Conservation (phyloP, 2,329 filamentous ascomycete species). For the Aspergillus intermedius region DNA sequence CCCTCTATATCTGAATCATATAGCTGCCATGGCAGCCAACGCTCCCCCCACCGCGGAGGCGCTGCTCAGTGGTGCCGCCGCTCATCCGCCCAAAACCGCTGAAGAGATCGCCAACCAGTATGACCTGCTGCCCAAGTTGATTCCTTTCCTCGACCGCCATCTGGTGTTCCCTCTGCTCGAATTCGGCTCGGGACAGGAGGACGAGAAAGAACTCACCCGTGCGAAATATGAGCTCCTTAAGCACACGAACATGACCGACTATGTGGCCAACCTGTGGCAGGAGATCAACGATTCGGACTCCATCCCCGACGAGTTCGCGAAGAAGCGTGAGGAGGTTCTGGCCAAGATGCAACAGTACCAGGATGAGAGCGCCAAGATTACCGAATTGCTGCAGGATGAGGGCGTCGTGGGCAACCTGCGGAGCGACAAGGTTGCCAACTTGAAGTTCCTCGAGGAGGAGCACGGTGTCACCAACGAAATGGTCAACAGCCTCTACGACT, state of each 20-base stretch:
- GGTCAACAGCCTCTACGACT: conserved; percentile 93
- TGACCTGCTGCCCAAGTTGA: conserved; percentile 80
- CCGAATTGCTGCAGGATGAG: conserved; percentile 76
- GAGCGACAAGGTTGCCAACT: conserved; percentile 96
- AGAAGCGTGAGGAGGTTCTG: conserved; percentile 85
- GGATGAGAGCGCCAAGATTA: conserved; percentile 82
- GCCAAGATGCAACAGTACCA: conserved; percentile 74
- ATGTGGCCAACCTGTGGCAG: conserved; percentile 84
- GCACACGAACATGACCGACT: conserved; percentile 98
- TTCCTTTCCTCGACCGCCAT: conserved; percentile 89
- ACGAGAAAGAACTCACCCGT: conserved; percentile 69
- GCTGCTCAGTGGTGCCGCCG: conserved; percentile 44
- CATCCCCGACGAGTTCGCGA: conserved; percentile 75
- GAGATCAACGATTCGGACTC: conserved; percentile 76
- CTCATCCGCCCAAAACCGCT: conserved; percentile 35
- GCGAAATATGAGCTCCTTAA: conserved; percentile 92
- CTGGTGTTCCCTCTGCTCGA: conserved; percentile 94
- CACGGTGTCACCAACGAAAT: conserved; percentile 92
- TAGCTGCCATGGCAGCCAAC: conserved; percentile 46
- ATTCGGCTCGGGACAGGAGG: conserved; percentile 76
- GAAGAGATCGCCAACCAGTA: conserved; percentile 61
- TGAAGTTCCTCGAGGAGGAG: conserved; percentile 95
- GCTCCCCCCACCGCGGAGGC: conserved; percentile 44
- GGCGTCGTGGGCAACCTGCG: conserved; percentile 85
- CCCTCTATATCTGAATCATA: conserved; percentile 9